These are phyloP conservation scores for Evansstolkia leycettana DNA, from an alignment of 495 filamentous ascomycete species.

Conservation along the genomic window DNA sequence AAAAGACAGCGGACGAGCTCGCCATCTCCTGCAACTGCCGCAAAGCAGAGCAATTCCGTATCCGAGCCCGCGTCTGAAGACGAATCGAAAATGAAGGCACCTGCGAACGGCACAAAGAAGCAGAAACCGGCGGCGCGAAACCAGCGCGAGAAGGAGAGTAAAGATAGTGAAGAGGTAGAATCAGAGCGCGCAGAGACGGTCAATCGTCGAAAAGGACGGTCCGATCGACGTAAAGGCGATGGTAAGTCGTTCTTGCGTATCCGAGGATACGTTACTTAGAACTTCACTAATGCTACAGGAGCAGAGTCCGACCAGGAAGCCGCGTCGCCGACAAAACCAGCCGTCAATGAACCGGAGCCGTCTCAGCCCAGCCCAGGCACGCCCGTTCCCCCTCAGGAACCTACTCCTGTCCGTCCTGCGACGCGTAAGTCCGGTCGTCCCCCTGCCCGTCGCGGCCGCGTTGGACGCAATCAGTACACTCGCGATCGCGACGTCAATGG, in stretches of 20 bases:
- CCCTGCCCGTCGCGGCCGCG: slow-evolving; percentile 47
- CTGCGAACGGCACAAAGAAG: slow-evolving; percentile 46
- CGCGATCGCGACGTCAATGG: slow-evolving; percentile 54
- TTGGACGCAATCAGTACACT: slow-evolving; percentile 81
- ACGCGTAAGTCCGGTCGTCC: slow-evolving; percentile 60
- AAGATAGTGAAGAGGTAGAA: slow-evolving; percentile 54
- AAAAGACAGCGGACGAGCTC: slow-evolving; percentile 68
- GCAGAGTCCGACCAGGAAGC: slow-evolving; percentile 27
- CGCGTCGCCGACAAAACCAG: slow-evolving; percentile 27
- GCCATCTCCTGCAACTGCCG: slow-evolving; percentile 47
- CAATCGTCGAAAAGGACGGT: slow-evolving; percentile 60
- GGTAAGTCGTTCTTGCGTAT: slow-evolving; percentile 36
- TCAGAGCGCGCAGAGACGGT: slow-evolving; percentile 55
- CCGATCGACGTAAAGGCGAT: slow-evolving; percentile 61
- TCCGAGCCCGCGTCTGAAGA: slow-evolving; percentile 60
- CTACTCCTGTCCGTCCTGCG: slow-evolving; percentile 27
- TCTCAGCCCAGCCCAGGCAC: slow-evolving; percentile 41
- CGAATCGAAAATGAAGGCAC: slow-evolving; percentile 35
- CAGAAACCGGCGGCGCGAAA: slow-evolving; percentile 52
- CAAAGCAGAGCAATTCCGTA: slow-evolving; percentile 32
- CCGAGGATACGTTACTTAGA: background rate
- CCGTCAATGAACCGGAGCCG: slow-evolving; percentile 25
- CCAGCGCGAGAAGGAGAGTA: slow-evolving; percentile 60
- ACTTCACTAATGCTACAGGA: slow-evolving; percentile 5
- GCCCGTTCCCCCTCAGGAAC: slow-evolving; percentile 33